A percentile compares a stretch with the other conserved stretches of the same genome.
Conservation (phyloP, 202 grass and related monocot genomes). For the Musa balbisiana region DNA sequence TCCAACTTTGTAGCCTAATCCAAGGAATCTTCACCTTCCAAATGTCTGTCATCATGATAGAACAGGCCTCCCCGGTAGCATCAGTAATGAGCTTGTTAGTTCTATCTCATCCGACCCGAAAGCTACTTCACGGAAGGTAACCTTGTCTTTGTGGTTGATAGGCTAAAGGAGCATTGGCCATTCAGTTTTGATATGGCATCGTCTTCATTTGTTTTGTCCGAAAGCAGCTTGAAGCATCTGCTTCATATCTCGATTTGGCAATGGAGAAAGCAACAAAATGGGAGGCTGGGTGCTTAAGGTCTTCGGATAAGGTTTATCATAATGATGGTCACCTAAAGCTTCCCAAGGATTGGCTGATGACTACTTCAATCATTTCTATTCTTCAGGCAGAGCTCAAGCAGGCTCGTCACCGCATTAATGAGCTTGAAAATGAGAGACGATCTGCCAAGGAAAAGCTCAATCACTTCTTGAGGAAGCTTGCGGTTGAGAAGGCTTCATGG, state of each 20-base stretch:
- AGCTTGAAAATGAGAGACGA: slow-evolving; percentile 7
- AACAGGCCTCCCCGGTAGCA: not conserved
- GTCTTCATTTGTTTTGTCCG: not conserved
- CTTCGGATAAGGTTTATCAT: not conserved
- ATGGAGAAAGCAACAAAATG: slow-evolving; percentile 16
- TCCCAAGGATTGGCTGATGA: not conserved
- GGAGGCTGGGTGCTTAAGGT: not conserved
- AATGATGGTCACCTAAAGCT: not conserved
- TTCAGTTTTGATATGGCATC: not conserved
- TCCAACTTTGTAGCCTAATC: not conserved
- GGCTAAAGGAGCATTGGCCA: not conserved
- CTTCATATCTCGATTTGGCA: not conserved
- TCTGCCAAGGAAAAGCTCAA: slow-evolving; percentile 1
- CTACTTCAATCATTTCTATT: not conserved
- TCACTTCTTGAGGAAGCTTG: slow-evolving; percentile 3
- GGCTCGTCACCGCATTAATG: not conserved
- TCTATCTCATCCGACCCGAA: not conserved
- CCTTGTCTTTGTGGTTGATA: not conserved
- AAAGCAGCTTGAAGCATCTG: not conserved
- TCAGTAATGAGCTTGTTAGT: not conserved
- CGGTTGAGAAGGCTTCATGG: slow-evolving; percentile 4
- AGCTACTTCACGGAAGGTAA: not conserved
- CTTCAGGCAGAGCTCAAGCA: slow-evolving; percentile 12
- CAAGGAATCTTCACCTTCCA: not conserved
- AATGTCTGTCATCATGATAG: not conserved